Percentiles rank a stretch among this genome's conserved stretches.
Evolutionary conservation across 1,284 basidiomycete species (phyloP).

Genomic region (Dichomitus squalens): DNA sequence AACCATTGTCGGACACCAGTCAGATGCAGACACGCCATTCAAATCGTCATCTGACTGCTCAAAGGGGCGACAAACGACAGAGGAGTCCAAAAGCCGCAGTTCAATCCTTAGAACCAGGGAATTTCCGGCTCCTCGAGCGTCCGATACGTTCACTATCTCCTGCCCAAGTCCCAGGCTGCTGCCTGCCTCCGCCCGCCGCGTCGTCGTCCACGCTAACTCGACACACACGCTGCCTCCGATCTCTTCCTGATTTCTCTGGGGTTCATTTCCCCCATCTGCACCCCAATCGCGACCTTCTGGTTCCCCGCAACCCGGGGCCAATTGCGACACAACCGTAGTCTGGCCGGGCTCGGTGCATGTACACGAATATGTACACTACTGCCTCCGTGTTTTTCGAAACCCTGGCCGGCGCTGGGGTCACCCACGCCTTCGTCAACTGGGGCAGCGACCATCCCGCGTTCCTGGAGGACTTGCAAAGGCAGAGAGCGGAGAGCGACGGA

Average conservation of each 20-base stretch:
- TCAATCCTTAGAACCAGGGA: neutral
- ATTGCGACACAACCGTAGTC: neutral
- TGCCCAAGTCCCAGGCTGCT: no score
- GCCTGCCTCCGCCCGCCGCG: no score
- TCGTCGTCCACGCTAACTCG: no score
- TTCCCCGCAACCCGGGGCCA: neutral
- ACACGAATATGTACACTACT: slow-evolving; percentile 47
- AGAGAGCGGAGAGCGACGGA: slow-evolving; percentile 41
- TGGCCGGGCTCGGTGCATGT: neutral
- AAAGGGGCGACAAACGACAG: neutral
- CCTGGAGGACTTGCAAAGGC: slow-evolving; percentile 66
- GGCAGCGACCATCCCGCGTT: slow-evolving; percentile 71
- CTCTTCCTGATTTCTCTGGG: neutral
- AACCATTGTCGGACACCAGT: neutral
- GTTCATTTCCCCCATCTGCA: neutral
- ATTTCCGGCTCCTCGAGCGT: no score
- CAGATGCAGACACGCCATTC: neutral
- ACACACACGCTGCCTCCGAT: neutral
- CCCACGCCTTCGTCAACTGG: slow-evolving; percentile 74
- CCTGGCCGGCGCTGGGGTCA: slow-evolving; percentile 59
- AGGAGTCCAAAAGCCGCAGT: neutral
- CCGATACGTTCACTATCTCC: no score
- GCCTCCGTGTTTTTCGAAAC: slow-evolving; percentile 60
- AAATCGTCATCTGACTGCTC: neutral
- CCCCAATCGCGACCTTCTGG: neutral